Evolutionary conservation across 2,329 filamentous ascomycete genomes (phyloP).

Genomic region (Verticillium nubilum): DNA sequence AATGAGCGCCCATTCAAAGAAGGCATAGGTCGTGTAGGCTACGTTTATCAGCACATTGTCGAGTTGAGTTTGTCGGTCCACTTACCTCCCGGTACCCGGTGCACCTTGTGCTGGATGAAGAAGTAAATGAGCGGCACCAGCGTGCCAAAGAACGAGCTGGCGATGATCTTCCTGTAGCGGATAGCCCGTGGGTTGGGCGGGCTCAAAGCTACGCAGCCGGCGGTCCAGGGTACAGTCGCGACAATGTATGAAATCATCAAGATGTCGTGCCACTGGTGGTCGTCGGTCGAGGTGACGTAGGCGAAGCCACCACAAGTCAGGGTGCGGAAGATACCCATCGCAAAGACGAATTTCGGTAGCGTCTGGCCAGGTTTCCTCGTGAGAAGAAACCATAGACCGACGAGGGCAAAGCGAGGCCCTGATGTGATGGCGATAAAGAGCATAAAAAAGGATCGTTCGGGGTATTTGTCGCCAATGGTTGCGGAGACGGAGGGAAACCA

Average conservation of each 20-base stretch:
- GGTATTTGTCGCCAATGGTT: conserved; percentile 95
- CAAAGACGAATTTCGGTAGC: conserved; percentile 76
- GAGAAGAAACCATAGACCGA: conserved; percentile 87
- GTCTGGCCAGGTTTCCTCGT: conserved; percentile 69
- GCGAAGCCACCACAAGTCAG: conserved; percentile 97
- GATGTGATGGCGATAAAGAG: conserved; percentile 96
- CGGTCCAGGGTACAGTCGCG: conserved; percentile 89
- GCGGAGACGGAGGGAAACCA: conserved; percentile 97
- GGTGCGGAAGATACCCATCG: conserved; percentile 79
- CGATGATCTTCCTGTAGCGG: conserved; percentile 83
- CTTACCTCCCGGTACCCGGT: conserved; percentile 87
- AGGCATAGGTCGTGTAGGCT: conserved; percentile 97
- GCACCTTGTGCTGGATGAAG: conserved; percentile 98
- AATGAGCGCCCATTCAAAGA: conserved; percentile 96
- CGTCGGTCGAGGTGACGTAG: conserved; percentile 95
- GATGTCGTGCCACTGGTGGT: conserved; percentile 98
- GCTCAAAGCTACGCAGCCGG: conserved; percentile 83
- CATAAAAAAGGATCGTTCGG: conserved; percentile 95
- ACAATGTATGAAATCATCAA: conserved; percentile 99
- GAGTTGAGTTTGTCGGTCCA: conserved; percentile 1
- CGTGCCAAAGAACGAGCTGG: conserved; percentile 81
- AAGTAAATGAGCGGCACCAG: conserved; percentile 90
- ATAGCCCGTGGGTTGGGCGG: conserved; percentile 77
- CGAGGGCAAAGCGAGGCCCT: conserved; percentile 84
- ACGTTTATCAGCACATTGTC: conserved; percentile 1